These are phyloP conservation scores for Teunomyces panamensis DNA, from an alignment of 805 yeast species.

Conservation along the genomic window DNA sequence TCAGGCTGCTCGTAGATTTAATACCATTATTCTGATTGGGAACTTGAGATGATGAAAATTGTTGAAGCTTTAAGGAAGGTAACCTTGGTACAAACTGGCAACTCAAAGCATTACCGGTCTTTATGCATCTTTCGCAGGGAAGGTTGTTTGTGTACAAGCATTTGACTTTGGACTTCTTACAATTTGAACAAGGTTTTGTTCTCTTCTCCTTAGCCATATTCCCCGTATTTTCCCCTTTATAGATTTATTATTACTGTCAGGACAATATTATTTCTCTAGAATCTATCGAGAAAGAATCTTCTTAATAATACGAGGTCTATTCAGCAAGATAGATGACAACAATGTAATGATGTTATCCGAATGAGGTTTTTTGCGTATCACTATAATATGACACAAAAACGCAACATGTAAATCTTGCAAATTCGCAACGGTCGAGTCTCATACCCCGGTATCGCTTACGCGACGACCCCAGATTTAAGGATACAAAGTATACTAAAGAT, in stretches of 20 bases:
- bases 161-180: slow-evolving; percentile 61
- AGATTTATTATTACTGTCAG: neutral
- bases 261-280: neutral
- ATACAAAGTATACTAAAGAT: too few species aligned
- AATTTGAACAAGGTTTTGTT: slow-evolving; percentile 60
- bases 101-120: slow-evolving; percentile 40
- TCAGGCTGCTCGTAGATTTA: neutral
- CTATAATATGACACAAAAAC: neutral
- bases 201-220: slow-evolving; percentile 35
- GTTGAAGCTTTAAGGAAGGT: slow-evolving; percentile 36
- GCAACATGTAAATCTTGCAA: neutral
- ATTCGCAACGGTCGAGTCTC: neutral
- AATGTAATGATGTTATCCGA: neutral
- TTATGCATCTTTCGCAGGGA: slow-evolving; percentile 59
- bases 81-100: slow-evolving; percentile 59
- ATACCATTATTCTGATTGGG: neutral
- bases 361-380: neutral
- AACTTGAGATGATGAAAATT: neutral
- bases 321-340: neutral
- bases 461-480: neutral
- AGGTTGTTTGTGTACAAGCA: slow-evolving; percentile 48
- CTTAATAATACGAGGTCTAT: neutral
- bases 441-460: neutral
- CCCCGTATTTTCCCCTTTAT: neutral
- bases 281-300: neutral